Evolutionary conservation across 495 filamentous ascomycete genomes (phyloP).

Genomic region (Xylaria cubensis): DNA sequence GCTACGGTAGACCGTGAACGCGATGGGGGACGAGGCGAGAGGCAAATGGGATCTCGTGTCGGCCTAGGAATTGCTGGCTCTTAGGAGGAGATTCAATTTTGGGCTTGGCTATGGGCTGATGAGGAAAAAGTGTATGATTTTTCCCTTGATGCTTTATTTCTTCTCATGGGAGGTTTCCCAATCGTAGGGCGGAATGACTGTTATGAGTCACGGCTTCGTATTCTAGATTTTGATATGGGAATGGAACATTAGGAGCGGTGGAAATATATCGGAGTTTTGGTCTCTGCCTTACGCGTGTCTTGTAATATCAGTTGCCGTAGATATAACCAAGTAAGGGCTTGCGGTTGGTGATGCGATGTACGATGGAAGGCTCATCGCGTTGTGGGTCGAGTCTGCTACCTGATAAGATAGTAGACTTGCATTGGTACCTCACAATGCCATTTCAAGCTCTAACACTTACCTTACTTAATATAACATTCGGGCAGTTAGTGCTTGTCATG

Average conservation of each 20-base stretch:
- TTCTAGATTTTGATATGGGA: slow-evolving; percentile 23
- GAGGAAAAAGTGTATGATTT: slow-evolving; percentile 2
- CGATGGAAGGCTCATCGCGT: not conserved
- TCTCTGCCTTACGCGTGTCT: not conserved
- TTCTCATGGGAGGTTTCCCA: not conserved
- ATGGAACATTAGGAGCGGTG: slow-evolving; percentile 14
- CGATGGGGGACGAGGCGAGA: slow-evolving; percentile 34
- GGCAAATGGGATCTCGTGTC: slow-evolving; percentile 35
- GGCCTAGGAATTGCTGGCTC: slow-evolving; percentile 43
- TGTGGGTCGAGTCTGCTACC: not conserved
- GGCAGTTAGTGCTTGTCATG: not conserved
- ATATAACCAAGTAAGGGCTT: not conserved
- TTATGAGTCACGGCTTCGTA: slow-evolving; percentile 16
- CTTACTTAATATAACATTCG: not conserved
- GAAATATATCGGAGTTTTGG: not conserved
- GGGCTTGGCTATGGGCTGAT: slow-evolving; percentile 20
- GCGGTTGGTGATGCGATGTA: not conserved
- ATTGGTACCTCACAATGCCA: too few relatives aligned
- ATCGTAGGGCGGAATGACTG: slow-evolving; percentile 2
- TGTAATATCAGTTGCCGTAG: not conserved
- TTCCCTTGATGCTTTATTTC: not conserved
- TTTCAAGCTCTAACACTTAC: not conserved
- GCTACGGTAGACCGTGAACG: slow-evolving; percentile 50
- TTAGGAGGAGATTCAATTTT: slow-evolving; percentile 30
- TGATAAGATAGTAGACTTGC: slow-evolving; percentile 2